Evolutionary conservation across 495 filamentous ascomycete genomes (phyloP).

Genomic region (Lasiosphaeria hispida): DNA sequence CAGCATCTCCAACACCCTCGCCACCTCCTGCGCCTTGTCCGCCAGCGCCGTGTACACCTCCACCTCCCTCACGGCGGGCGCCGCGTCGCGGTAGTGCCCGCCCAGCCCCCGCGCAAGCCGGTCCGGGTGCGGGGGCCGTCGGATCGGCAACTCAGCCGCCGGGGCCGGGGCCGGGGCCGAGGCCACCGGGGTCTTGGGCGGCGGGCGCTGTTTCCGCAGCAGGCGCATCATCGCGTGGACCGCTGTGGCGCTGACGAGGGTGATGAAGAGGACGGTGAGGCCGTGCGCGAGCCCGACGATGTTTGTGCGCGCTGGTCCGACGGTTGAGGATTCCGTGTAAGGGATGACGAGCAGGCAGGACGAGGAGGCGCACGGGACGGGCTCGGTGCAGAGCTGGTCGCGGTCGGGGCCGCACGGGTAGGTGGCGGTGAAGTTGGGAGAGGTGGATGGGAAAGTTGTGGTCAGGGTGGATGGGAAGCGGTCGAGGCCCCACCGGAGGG

Average conservation of each 20-base stretch:
- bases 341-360: background rate
- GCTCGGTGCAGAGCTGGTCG: background rate
- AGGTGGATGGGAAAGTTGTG: background rate
- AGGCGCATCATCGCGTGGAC: background rate
- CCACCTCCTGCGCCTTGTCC: background rate
- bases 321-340: background rate
- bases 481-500: slow-evolving; percentile 1
- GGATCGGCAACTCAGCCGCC: background rate
- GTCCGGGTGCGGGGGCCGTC: background rate
- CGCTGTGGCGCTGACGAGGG: background rate
- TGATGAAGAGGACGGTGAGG: background rate
- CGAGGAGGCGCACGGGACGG: background rate
- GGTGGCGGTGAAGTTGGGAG: background rate
- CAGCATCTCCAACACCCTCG: background rate
- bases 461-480: background rate
- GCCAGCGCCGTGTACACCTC: background rate
- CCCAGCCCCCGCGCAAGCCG: background rate
- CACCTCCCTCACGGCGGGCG: background rate
- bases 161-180: background rate
- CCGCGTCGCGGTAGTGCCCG: background rate
- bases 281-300: background rate
- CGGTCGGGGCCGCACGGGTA: background rate
- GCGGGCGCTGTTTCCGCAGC: background rate
- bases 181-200: background rate
- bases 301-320: background rate